Percentiles rank a stretch among this genome's conserved stretches.
Conservation (phyloP, 164 flowering plant species). For the Vitis rupestris region DNA sequence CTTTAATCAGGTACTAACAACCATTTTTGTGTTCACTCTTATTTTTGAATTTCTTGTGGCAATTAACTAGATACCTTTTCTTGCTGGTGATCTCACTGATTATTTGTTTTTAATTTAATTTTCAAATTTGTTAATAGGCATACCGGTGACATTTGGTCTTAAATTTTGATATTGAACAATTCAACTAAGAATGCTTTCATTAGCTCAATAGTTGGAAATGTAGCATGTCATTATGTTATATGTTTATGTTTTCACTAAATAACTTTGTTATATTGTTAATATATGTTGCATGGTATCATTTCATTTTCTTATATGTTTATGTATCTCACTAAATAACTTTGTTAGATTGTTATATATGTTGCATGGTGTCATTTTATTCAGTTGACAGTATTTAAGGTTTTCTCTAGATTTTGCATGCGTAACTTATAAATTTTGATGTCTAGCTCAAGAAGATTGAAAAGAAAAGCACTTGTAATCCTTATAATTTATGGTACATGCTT, state of each 20-base stretch:
- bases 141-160: too few relatives aligned
- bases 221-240: neutral
- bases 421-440: neutral
- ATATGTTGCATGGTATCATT: neutral
- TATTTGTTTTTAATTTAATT: neutral
- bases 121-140: neutral
- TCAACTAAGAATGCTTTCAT: neutral
- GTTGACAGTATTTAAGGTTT: neutral
- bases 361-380: too few relatives aligned
- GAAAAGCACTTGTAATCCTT: neutral
- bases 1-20: neutral
- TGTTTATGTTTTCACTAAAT: neutral
- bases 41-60: neutral
- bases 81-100: neutral
- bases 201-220: neutral
- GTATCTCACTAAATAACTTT: too few relatives aligned
- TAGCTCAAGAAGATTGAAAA: neutral
- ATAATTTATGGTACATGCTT: neutral
- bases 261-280: neutral
- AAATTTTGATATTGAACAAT: too few relatives aligned
- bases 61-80: neutral
- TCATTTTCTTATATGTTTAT: neutral
- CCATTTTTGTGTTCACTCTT: neutral
- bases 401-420: neutral
- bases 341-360: too few relatives aligned